Conservation (phyloP, 352 stramenopile species). For the Globisporangium sylvaticum region DNA sequence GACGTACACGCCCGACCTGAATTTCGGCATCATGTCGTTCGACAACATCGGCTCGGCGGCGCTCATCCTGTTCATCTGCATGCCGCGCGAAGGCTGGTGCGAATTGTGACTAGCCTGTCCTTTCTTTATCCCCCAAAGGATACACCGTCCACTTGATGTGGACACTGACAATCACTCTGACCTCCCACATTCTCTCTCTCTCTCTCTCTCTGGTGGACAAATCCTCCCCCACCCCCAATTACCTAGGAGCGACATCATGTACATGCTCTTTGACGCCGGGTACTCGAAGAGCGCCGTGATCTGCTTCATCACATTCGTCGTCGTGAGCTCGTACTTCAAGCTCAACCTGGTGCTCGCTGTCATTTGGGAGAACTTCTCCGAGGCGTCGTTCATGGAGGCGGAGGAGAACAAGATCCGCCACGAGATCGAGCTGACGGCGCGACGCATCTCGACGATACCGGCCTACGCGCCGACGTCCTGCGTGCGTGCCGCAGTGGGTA, state of each 20-base stretch:
- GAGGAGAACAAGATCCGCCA: constrained; percentile 33
- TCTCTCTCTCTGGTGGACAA: neutral
- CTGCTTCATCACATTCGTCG: constrained; percentile 87
- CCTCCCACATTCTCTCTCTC: neutral
- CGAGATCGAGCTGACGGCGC: constrained; percentile 18
- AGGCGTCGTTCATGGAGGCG: constrained; percentile 45
- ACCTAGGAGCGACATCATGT: constrained; percentile 52
- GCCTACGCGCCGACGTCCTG: constrained; percentile 7
- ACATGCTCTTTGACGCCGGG: constrained; percentile 52
- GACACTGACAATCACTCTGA: neutral
- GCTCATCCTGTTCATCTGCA: constrained; percentile 86
- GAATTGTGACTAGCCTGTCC: constrained; percentile 13
- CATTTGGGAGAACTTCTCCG: constrained; percentile 83
- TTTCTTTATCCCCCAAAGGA: neutral
- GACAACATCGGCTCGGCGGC: constrained; percentile 84
- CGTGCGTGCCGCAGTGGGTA: constrained; percentile 14
- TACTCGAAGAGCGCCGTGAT: constrained; percentile 42
- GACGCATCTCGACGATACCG: neutral
- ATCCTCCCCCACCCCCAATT: neutral
- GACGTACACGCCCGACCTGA: constrained; percentile 68
- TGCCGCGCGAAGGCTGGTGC: constrained; percentile 91
- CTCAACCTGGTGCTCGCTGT: constrained; percentile 89
- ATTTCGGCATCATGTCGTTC: constrained; percentile 86
- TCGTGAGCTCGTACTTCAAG: constrained; percentile 89
- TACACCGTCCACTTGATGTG: neutral